These are phyloP conservation scores for Sarocladium kiliense DNA, from an alignment of 2,329 filamentous ascomycete species.

Conservation along the genomic window DNA sequence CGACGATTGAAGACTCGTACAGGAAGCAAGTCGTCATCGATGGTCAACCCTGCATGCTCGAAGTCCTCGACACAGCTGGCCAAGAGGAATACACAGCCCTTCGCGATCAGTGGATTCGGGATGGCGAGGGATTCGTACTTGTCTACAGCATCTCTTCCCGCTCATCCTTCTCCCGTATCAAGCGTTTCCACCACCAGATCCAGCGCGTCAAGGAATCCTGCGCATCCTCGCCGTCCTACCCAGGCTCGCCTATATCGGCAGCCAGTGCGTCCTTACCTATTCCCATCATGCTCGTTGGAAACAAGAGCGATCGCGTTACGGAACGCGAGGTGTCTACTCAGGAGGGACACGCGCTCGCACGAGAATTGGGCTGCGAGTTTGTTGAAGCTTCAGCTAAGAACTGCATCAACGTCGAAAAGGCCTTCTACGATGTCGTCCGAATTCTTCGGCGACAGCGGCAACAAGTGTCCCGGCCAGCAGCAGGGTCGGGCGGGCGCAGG, in stretches of 20 bases:
- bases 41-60: conserved; percentile 91
- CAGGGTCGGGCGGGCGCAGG: conserved; percentile 30
- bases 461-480: conserved; percentile 36
- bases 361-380: conserved; percentile 91
- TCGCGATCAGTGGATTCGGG: conserved; percentile 96
- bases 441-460: conserved; percentile 81
- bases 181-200: conserved; percentile 94
- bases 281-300: conserved; percentile 96
- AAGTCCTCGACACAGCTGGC: conserved; percentile 93
- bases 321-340: conserved; percentile 96
- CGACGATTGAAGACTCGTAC: conserved; percentile 84
- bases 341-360: conserved; percentile 86
- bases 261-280: conserved; percentile 61
- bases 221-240: conserved; percentile 69
- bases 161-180: conserved; percentile 90
- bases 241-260: conserved; percentile 65
- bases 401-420: conserved; percentile 97
- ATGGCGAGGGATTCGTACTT: conserved; percentile 94
- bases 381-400: conserved; percentile 97
- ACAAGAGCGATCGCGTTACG: conserved; percentile 95
- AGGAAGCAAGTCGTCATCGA: conserved; percentile 91
- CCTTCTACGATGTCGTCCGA: conserved; percentile 94
- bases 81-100: conserved; percentile 98
- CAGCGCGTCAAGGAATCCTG: conserved; percentile 93
- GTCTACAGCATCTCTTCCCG: conserved; percentile 98